Conservation (phyloP, 805 yeast species). For the Vanderwaltozyma polyspora region DNA sequence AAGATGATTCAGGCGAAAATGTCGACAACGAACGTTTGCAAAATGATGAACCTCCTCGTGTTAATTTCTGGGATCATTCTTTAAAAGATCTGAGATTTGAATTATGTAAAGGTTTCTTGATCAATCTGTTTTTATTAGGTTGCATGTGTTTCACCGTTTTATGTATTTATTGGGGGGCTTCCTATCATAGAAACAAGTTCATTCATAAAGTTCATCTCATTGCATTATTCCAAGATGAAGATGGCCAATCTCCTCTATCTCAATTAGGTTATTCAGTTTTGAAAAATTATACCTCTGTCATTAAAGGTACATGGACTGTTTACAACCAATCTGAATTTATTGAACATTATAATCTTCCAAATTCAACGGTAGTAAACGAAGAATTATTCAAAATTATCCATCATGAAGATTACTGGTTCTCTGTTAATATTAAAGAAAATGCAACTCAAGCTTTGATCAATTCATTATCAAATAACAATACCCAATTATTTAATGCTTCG, state of each 20-base stretch:
- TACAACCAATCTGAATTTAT: slow-evolving; percentile 19
- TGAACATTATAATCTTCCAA: slow-evolving; percentile 9
- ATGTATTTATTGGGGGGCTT: slow-evolving; percentile 29
- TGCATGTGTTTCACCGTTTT: slow-evolving; percentile 16
- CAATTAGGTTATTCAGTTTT: background rate
- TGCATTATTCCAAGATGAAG: slow-evolving; percentile 27
- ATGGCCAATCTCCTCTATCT: too few species aligned
- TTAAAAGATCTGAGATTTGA: background rate
- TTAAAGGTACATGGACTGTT: slow-evolving; percentile 24
- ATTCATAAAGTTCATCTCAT: slow-evolving; percentile 19
- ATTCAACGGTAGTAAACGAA: slow-evolving; percentile 17
- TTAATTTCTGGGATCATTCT: slow-evolving; percentile 1
- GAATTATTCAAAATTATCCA: slow-evolving; percentile 37
- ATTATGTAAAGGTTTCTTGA: background rate
- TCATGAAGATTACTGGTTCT: slow-evolving; percentile 52
- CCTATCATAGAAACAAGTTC: slow-evolving; percentile 20
- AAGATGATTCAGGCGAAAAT: too few species aligned
- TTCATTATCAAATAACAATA: slow-evolving; percentile 14
- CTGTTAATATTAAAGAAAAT: slow-evolving; percentile 40
- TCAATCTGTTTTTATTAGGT: slow-evolving; percentile 8
- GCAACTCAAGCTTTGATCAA: slow-evolving; percentile 29
- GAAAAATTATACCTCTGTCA: slow-evolving; percentile 4
- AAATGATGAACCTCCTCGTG: background rate
- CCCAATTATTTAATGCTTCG: slow-evolving; percentile 11
- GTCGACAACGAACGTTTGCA: too few species aligned